Conservation (phyloP, 768 basidiomycete species). For the Termitomyces titanicus region DNA sequence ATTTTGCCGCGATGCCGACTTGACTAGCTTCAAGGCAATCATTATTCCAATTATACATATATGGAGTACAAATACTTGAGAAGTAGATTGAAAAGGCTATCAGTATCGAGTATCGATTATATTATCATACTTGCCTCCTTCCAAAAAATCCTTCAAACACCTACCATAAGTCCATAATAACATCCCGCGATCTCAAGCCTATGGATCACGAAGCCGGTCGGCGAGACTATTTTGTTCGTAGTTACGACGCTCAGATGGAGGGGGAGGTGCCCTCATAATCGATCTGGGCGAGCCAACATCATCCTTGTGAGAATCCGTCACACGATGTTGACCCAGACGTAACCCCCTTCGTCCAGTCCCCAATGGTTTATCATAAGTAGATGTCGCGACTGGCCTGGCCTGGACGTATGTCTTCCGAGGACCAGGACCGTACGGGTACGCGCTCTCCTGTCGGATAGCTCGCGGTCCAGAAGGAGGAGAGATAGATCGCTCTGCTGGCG, state of each 20-base stretch:
- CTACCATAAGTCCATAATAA: too few species aligned
- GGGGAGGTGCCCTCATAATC: neutral
- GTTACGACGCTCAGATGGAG: neutral
- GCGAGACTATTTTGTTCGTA: neutral
- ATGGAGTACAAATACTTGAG: too few species aligned
- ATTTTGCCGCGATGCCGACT: too few species aligned
- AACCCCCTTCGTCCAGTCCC: neutral
- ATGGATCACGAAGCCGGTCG: slow-evolving; percentile 9
- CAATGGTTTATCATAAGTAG: neutral
- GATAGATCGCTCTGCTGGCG: neutral
- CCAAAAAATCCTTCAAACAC: neutral
- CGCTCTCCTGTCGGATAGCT: neutral
- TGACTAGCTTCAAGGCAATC: too few species aligned
- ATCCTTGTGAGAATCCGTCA: neutral
- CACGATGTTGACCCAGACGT: neutral
- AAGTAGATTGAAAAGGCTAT: too few species aligned
- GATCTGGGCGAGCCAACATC: neutral
- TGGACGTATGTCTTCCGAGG: neutral
- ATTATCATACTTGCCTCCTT: neutral
- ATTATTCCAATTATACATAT: too few species aligned
- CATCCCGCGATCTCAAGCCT: neutral
- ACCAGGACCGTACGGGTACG: neutral
- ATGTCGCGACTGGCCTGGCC: neutral
- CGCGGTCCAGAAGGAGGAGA: slow-evolving; percentile 5
- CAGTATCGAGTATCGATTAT: too few species aligned